A percentile compares a stretch with the other conserved stretches of the same genome.
These are phyloP conservation scores for Talaromyces islandicus DNA, from an alignment of 2,329 filamentous ascomycete species.

Conservation along the genomic window DNA sequence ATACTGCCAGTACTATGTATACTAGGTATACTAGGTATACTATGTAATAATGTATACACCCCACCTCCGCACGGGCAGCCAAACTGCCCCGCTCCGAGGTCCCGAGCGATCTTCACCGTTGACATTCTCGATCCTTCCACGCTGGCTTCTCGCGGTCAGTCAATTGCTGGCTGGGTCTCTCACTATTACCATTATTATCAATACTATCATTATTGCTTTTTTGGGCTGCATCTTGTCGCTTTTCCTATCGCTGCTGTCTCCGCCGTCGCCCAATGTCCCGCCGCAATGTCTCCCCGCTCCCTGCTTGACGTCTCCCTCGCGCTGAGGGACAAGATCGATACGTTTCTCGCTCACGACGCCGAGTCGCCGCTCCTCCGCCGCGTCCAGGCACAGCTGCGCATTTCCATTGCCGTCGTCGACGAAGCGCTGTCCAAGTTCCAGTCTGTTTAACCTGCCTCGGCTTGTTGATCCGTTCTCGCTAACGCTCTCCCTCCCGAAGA, in stretches of 20 bases:
- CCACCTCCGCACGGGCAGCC: neutral
- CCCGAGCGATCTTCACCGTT: neutral
- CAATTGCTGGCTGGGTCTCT: neutral
- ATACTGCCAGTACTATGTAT: too few relatives aligned
- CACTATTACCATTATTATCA: neutral
- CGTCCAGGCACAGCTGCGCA: slow-evolving; percentile 8
- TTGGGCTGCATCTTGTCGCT: neutral
- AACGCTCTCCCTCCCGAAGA: neutral
- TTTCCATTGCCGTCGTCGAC: slow-evolving; percentile 10
- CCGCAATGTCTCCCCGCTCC: slow-evolving; percentile 6
- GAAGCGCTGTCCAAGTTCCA: slow-evolving; percentile 10
- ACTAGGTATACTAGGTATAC: too few relatives aligned
- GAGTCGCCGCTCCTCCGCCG: slow-evolving; percentile 9
- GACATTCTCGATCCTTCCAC: neutral
- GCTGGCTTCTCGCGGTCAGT: neutral
- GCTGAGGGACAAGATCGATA: slow-evolving; percentile 5
- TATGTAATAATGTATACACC: too few relatives aligned
- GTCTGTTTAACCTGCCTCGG: slow-evolving; percentile 2
- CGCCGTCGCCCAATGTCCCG: neutral
- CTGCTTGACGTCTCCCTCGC: slow-evolving; percentile 8
- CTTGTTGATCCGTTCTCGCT: neutral
- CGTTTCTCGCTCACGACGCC: slow-evolving; percentile 4
- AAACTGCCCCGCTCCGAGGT: neutral
- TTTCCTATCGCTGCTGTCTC: neutral
- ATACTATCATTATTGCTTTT: neutral